phyloP scores from a whole-genome alignment of 768 basidiomycete genomes.

The Leccinellum albellum region DNA sequence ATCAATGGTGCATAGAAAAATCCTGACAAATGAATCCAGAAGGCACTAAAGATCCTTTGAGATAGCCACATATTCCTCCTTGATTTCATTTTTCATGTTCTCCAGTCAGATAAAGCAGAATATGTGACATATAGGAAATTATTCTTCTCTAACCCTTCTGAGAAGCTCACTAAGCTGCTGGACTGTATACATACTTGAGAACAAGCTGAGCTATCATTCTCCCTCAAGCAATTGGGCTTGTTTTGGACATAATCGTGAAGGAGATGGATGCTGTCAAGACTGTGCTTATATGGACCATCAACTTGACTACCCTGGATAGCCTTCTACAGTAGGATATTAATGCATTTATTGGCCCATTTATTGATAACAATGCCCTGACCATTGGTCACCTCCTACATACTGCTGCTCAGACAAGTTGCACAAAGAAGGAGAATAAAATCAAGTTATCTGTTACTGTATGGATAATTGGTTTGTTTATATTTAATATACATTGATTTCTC shows the following conservation, averaged over 20 bases:
- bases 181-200: background rate
- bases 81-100: background rate
- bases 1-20: too few species aligned
- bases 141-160: background rate
- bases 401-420: background rate
- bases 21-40: background rate
- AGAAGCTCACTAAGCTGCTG: background rate
- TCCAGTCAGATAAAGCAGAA: background rate
- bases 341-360: background rate
- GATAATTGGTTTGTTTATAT: background rate
- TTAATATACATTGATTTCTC: background rate
- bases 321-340: background rate
- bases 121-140: background rate
- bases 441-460: background rate
- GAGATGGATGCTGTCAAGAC: slow-evolving; percentile 1
- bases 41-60: background rate
- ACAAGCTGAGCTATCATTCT: background rate
- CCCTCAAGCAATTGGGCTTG: background rate
- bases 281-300: background rate
- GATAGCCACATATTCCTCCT: slow-evolving; percentile 1
- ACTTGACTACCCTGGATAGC: background rate
- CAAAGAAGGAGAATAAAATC: background rate
- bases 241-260: background rate
- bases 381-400: background rate
- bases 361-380: background rate